Evolutionary conservation across 2,329 filamentous ascomycete genomes (phyloP), one percentile per base, ranked within the genome.

Genomic region (Fusarium temperatum): DNA sequence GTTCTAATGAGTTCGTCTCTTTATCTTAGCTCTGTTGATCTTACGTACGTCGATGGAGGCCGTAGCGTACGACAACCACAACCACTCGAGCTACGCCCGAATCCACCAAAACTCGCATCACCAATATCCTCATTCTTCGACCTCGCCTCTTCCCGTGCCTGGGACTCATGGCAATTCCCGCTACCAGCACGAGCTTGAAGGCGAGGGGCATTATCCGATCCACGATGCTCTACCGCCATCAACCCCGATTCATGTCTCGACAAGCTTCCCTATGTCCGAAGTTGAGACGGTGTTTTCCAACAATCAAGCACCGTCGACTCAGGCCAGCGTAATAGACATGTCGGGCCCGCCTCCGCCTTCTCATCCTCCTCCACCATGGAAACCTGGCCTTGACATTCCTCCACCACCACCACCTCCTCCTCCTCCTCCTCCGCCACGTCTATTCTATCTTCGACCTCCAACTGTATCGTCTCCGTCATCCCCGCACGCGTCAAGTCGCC

Each of bases 241-340:
- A 38, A 51, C 68, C 56, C 62, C 56, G 41, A 20, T 51, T 65
- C 55, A 54, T 56, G 62, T 61, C 67, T 66, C 50, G 60, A 78
- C 56, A 58, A 75, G 65, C 63, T 74, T 78, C 38, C 78, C 77
- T 10, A 73, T 74, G 26, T 80, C 70, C 55, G 79, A 77, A 45
- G 76, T 79, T 32, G 79, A 79, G 70, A 77, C 79, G 62, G 72
- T 73, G 17, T 70, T 70, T 66, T 70, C 67, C 61, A 79, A 75
- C 28, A 74, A 77, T 26, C 79, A 76, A 54, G 75, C 79, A 63
- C 67, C 76, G 55, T 81, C 80, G 26, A 75, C 76, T n/a, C 67
- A 76, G 32, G 77, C 79, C 12, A 81, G 80, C 67, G 73, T 75
- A 41, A 54, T 66, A 53, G 53, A 66, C 41, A 63, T 73, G 61